phyloP scores from a whole-genome alignment of 202 grass and related monocot species.

The Brachypodium distachyon region DNA sequence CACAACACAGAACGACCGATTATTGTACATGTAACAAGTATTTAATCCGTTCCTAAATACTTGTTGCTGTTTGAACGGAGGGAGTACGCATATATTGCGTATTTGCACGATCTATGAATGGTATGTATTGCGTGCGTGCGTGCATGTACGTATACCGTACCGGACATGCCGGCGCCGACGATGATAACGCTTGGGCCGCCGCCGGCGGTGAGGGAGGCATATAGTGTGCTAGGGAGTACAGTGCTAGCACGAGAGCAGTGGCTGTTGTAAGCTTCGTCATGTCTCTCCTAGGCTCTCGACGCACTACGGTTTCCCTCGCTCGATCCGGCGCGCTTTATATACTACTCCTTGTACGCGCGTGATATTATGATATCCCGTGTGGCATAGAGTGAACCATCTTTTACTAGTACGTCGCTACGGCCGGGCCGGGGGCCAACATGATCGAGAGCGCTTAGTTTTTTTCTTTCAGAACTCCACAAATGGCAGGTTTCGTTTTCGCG shows the following conservation, averaged over 20 bases:
- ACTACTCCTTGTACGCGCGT: too few relatives aligned
- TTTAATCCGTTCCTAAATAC: too few relatives aligned
- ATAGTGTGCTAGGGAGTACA: neutral
- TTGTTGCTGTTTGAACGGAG: too few relatives aligned
- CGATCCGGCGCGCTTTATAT: neutral
- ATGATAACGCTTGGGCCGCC: slow-evolving; percentile 30
- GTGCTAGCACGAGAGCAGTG: neutral
- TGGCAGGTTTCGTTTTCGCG: too few relatives aligned
- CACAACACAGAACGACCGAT: neutral
- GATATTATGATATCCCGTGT: too few relatives aligned
- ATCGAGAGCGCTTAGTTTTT: too few relatives aligned
- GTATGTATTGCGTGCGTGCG: neutral
- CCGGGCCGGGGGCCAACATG: too few relatives aligned
- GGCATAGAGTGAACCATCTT: too few relatives aligned
- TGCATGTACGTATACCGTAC: slow-evolving; percentile 4
- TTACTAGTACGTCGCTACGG: too few relatives aligned
- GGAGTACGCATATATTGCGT: neutral
- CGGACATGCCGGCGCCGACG: slow-evolving; percentile 56
- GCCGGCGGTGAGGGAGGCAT: neutral
- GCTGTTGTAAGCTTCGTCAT: neutral
- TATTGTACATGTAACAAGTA: too few relatives aligned
- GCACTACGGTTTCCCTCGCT: neutral
- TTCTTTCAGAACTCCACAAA: too few relatives aligned
- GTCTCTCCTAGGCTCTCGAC: neutral
- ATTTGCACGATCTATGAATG: too few relatives aligned